These are phyloP conservation scores for Cenchrus purpureus DNA, from an alignment of 176 grass and related monocot species.

Conservation along the genomic window DNA sequence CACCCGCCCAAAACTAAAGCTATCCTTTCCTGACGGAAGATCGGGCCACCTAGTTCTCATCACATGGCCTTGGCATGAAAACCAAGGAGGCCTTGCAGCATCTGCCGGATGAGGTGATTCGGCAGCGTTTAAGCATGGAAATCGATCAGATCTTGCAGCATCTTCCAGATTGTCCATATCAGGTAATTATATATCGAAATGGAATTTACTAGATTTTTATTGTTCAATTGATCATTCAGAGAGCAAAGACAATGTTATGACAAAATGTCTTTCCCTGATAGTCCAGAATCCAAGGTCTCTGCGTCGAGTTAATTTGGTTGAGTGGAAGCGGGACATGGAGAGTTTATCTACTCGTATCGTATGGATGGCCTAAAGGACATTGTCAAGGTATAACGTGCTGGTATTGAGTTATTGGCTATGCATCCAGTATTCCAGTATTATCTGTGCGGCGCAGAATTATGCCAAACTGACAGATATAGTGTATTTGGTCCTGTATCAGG, in stretches of 20 bases:
- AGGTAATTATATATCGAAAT: neutral
- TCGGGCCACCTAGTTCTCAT: too few species aligned
- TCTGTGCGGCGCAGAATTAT: neutral
- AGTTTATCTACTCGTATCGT: neutral
- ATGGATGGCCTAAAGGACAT: neutral
- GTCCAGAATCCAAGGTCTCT: neutral
- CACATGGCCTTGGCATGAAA: neutral
- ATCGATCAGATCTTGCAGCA: neutral
- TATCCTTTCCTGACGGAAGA: too few species aligned
- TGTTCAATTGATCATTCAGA: neutral
- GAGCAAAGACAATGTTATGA: neutral
- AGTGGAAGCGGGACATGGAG: neutral
- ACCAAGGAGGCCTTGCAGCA: neutral
- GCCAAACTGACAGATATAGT: too few species aligned
- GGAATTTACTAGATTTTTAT: neutral
- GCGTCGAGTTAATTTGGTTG: neutral
- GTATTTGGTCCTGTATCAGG: too few species aligned
- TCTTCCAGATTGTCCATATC: constrained; percentile 12
- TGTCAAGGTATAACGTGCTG: neutral
- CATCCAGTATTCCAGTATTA: neutral
- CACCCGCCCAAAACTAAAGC: too few species aligned
- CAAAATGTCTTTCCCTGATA: neutral
- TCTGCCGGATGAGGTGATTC: neutral
- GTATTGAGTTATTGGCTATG: neutral
- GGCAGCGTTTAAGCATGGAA: neutral